These are phyloP conservation scores for Epichloe gansuensis DNA, from an alignment of 2,329 filamentous ascomycete species.

Conservation along the genomic window DNA sequence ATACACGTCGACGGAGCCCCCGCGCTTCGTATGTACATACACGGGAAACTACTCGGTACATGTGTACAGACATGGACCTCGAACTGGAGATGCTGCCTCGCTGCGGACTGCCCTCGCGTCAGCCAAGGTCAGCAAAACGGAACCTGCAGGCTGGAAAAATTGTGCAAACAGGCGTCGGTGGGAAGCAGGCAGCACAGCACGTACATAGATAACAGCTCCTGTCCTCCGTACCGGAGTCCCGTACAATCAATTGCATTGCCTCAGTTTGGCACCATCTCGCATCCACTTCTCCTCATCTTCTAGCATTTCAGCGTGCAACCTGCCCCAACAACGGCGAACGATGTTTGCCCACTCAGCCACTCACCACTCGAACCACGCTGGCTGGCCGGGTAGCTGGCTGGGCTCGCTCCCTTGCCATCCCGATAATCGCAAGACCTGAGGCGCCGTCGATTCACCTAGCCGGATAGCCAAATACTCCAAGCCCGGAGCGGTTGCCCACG, in stretches of 20 bases:
- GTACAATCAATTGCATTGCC: not conserved
- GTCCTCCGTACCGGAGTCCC: not conserved
- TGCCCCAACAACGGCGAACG: conserved; percentile 5
- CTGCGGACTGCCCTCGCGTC: no score
- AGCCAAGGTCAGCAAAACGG: not conserved
- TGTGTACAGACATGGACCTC: no score
- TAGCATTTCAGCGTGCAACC: not conserved
- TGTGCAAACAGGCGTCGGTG: not conserved
- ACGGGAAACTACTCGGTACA: no score
- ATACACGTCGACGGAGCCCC: no score
- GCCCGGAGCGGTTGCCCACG: conserved; percentile 11
- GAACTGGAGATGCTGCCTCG: not conserved
- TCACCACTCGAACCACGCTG: not conserved
- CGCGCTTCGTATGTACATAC: no score
- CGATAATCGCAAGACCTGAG: conserved; percentile 20
- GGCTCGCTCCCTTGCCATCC: conserved; percentile 8
- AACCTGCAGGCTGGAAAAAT: not conserved
- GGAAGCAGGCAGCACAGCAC: not conserved
- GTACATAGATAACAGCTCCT: not conserved
- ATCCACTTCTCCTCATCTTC: not conserved
- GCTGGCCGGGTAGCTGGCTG: not conserved
- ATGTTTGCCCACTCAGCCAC: not conserved
- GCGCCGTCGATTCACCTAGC: conserved; percentile 17
- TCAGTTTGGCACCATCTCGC: not conserved
- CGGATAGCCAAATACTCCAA: not conserved